Conservation (phyloP, 176 grass and related monocot genomes). For the Cenchrus fungigraminus region DNA sequence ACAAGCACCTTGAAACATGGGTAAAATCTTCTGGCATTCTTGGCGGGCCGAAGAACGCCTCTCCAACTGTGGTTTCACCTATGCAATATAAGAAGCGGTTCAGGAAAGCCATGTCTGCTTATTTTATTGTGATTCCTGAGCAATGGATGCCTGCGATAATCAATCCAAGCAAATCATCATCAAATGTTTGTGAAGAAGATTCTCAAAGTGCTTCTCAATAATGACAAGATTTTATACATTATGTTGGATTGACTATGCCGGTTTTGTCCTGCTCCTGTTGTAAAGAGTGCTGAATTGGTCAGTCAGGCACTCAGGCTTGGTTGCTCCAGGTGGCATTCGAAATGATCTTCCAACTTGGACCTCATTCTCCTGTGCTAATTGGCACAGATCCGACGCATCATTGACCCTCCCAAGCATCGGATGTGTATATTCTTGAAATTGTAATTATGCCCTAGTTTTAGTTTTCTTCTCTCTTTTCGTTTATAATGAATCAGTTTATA, state of each 20-base stretch:
- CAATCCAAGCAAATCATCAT: slow-evolving; percentile 53
- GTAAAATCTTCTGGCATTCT: slow-evolving; percentile 89
- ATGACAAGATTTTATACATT: slow-evolving; percentile 8
- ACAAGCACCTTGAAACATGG: slow-evolving; percentile 99
- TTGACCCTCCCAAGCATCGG: neutral
- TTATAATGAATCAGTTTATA: slow-evolving; percentile 27
- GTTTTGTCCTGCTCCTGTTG: slow-evolving; percentile 15
- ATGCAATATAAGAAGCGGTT: slow-evolving; percentile 97
- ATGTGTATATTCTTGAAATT: slow-evolving; percentile 52
- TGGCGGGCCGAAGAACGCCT: slow-evolving; percentile 71
- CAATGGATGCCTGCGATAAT: slow-evolving; percentile 80
- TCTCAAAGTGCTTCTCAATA: slow-evolving; percentile 46
- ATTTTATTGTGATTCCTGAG: slow-evolving; percentile 97
- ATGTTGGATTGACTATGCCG: neutral
- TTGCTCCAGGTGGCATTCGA: slow-evolving; percentile 20
- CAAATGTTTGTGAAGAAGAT: slow-evolving; percentile 55
- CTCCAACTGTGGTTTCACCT: slow-evolving; percentile 92
- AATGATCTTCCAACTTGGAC: neutral
- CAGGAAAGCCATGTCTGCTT: slow-evolving; percentile 94
- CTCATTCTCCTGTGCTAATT: slow-evolving; percentile 37
- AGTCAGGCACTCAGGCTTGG: neutral
- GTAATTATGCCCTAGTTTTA: slow-evolving; percentile 45
- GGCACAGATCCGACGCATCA: slow-evolving; percentile 32
- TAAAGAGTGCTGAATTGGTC: slow-evolving; percentile 4
- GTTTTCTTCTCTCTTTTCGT: neutral